Percentiles rank a stretch among this genome's conserved stretches.
Conservation (phyloP, 805 yeast species). For the Debaryomyces hansenii region DNA sequence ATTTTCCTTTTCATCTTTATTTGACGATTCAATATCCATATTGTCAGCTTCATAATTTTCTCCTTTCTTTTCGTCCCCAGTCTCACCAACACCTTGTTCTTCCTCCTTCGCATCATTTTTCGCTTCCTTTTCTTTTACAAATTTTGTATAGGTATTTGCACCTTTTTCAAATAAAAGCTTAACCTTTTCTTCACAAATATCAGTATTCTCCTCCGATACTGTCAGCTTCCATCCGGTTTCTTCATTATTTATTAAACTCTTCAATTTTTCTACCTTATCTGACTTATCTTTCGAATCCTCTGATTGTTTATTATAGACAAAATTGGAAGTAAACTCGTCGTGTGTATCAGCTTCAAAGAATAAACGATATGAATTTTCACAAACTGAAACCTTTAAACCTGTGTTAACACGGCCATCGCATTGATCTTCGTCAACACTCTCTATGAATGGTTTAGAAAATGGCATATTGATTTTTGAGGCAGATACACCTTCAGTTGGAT, state of each 20-base stretch:
- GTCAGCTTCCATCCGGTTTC: conserved; percentile 54
- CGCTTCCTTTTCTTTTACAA: conserved; percentile 8
- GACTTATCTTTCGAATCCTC: conserved; percentile 23
- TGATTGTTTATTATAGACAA: conserved; percentile 44
- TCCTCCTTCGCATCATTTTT: conserved; percentile 9
- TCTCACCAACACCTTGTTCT: conserved; percentile 7
- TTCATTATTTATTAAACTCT: conserved; percentile 47
- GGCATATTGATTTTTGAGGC: conserved; percentile 77
- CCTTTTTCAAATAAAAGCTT: conserved; percentile 41
- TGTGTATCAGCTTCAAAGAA: conserved; percentile 77
- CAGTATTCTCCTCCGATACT: conserved; percentile 39
- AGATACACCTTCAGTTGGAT: conserved; percentile 95
- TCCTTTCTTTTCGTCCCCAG: conserved; percentile 6
- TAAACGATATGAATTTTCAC: conserved; percentile 74
- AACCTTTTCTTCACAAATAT: conserved; percentile 27
- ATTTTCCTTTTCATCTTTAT: conserved; percentile 6
- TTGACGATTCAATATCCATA: not conserved
- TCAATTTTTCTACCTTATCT: conserved; percentile 34
- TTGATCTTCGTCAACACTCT: conserved; percentile 54
- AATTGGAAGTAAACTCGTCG: conserved; percentile 73
- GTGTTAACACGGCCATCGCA: conserved; percentile 67
- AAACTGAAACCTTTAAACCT: conserved; percentile 73
- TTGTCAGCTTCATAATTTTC: conserved; percentile 9
- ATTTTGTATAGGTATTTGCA: conserved; percentile 26
- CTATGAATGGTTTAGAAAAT: conserved; percentile 61